These are phyloP conservation scores for Penicillium oxalicum DNA, from an alignment of 2,329 filamentous ascomycete genomes.

Conservation along the genomic window DNA sequence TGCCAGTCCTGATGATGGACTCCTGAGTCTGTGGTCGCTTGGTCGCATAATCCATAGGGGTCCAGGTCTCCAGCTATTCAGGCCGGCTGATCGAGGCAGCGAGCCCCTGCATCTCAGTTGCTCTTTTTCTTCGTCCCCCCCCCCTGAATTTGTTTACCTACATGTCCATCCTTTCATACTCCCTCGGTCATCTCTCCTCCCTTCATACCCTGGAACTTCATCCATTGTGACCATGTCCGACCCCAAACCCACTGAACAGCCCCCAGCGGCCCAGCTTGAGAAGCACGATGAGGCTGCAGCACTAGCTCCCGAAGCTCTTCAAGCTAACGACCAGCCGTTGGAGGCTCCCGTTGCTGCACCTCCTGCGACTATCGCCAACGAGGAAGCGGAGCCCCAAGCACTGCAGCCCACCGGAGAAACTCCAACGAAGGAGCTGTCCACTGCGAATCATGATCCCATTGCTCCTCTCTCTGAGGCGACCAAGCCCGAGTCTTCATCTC, in stretches of 20 bases:
- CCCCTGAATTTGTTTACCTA: conserved; percentile 7
- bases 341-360: conserved; percentile 8
- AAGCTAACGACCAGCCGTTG: conserved; percentile 9
- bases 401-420: conserved; percentile 3
- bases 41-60: too few species aligned
- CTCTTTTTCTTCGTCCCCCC: conserved; percentile 1
- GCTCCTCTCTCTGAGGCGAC: conserved; percentile 10
- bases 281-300: conserved; percentile 12
- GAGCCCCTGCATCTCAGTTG: conserved; percentile 6
- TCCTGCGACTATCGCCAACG: conserved; percentile 1
- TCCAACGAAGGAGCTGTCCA: conserved; percentile 3
- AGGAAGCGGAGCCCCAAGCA: conserved; percentile 1
- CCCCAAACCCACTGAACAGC: conserved; percentile 16
- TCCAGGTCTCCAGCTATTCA: conserved; percentile 7
- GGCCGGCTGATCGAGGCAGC: conserved; percentile 6
- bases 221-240: conserved; percentile 19
- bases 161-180: neutral
- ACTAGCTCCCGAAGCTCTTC: conserved; percentile 1
- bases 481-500: conserved; percentile 11
- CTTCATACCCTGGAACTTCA: neutral
- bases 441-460: conserved; percentile 1
- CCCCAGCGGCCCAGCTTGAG: conserved; percentile 9
- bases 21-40: too few species aligned
- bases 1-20: too few species aligned
- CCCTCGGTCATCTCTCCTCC: neutral